phyloP scores from a whole-genome alignment of 257 asterid species.

The Plectranthus barbatus region DNA sequence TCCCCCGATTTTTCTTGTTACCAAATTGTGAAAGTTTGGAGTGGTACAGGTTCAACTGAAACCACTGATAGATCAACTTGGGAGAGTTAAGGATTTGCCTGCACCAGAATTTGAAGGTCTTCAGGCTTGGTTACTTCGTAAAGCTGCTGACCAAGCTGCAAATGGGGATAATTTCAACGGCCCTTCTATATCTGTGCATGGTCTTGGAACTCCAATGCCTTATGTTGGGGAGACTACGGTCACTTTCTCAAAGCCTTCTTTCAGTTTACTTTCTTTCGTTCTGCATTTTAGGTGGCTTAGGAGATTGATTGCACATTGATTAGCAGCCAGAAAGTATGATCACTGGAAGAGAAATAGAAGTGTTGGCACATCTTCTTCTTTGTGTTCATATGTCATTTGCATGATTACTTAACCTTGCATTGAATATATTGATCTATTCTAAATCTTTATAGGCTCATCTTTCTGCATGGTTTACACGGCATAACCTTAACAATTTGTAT shows the following conservation, averaged over 20 bases:
- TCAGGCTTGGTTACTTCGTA: slow-evolving; percentile 84
- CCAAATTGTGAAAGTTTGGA: slow-evolving; percentile 13
- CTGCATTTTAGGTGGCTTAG: neutral
- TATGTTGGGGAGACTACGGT: slow-evolving; percentile 90
- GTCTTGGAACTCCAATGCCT: slow-evolving; percentile 86
- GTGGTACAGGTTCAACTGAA: slow-evolving; percentile 65
- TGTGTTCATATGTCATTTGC: neutral
- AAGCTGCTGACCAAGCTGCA: slow-evolving; percentile 58
- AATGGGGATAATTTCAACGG: slow-evolving; percentile 59
- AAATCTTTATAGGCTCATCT: slow-evolving; percentile 4
- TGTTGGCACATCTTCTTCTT: neutral
- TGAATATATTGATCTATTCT: neutral
- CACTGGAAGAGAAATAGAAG: neutral
- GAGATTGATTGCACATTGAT: neutral
- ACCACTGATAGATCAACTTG: slow-evolving; percentile 75
- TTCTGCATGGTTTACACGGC: neutral
- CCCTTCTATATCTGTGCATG: slow-evolving; percentile 49
- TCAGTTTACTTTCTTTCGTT: neutral
- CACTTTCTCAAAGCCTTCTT: slow-evolving; percentile 6
- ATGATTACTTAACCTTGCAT: neutral
- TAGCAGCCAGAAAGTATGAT: neutral
- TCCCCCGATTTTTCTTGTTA: neutral
- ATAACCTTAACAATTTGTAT: slow-evolving; percentile 4
- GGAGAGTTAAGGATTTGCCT: slow-evolving; percentile 81
- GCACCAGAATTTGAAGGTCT: slow-evolving; percentile 84